Evolutionary conservation across 2,329 filamentous ascomycete species (phyloP), one percentile per base, ranked within the genome.

Genomic region (Fusarium sp.): DNA sequence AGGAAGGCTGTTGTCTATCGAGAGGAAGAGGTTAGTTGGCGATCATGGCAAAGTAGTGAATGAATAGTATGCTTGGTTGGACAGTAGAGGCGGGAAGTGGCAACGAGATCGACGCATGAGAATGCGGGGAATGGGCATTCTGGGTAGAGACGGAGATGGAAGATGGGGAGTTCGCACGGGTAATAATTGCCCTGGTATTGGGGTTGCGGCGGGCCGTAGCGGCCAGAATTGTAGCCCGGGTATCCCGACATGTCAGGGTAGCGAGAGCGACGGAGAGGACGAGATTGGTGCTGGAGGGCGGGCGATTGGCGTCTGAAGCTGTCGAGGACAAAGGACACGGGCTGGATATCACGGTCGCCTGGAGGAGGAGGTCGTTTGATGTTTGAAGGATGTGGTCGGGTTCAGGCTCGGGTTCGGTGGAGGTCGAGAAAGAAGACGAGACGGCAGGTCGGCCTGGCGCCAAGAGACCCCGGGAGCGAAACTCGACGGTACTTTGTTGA

Each of bases 211-310:
- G 70, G 75, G 60, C 78, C 77, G 66, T 77, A 85, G 77, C 82
- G 82, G 67, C 85, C 85, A 77, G 82, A 82, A 62, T 84, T 82
- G 75, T 90, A 89, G 50, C 82, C 81, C 70, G 88, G 88, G 78
- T 90, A 91, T 76, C 88, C 89, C 71, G 90, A 90, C 90, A 91
- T 92, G 65, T 69, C 73, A 48, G 66, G 68, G 48, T 43, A 41
- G 50, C 30, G 50, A 62, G 51, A 39, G 13, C 37, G 23, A 53
- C 47, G 34, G 41, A n/a, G 43, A 47, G 31, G n/a, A 3, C 34
- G 30, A 34, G 50, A 12, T 50, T 30, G 52, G 40, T 40, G 36
- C 27, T 28, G 27, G 57, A 39, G 28, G 40, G 54, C 6, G 36
- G n/a, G 30, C 34, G n/a, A 30, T 65, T 57, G 41, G 43, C 12